Percentiles rank a stretch among this genome's conserved stretches.
phyloP scores from a whole-genome alignment of 495 filamentous ascomycete species.

The Neurospora tetraspora region DNA sequence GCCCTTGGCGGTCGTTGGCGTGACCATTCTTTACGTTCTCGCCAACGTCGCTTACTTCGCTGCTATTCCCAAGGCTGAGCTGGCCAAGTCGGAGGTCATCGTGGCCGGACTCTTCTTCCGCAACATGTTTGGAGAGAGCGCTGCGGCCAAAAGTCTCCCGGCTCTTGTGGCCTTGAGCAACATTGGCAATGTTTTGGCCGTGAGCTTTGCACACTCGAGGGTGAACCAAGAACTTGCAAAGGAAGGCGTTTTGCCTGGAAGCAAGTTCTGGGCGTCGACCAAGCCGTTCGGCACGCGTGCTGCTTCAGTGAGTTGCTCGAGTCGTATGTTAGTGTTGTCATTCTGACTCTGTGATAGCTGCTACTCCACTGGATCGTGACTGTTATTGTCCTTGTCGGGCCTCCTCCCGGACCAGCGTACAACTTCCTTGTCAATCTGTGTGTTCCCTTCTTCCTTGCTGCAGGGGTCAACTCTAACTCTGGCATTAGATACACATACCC shows the following conservation, averaged over 20 bases:
- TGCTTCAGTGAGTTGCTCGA: constrained; percentile 25
- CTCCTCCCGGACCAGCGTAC: constrained; percentile 35
- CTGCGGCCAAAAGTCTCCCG: constrained; percentile 38
- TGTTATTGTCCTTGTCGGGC: constrained; percentile 38
- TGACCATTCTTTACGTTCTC: constrained; percentile 52
- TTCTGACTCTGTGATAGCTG: constrained; percentile 13
- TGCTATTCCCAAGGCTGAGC: constrained; percentile 36
- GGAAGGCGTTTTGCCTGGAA: constrained; percentile 55
- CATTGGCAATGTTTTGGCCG: constrained; percentile 47
- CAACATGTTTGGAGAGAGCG: constrained; percentile 33
- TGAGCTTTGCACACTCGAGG: constrained; percentile 44
- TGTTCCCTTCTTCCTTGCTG: neutral
- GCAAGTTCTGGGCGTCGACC: constrained; percentile 36
- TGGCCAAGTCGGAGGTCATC: constrained; percentile 39
- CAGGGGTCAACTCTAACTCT: neutral
- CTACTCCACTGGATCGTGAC: constrained; percentile 44
- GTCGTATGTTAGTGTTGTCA: neutral
- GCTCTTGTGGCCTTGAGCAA: constrained; percentile 53
- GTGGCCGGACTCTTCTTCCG: constrained; percentile 39
- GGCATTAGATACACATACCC: constrained; percentile 36
- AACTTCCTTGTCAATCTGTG: constrained; percentile 41
- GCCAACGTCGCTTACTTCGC: constrained; percentile 55
- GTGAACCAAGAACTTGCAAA: constrained; percentile 61
- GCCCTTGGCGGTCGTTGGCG: constrained; percentile 44
- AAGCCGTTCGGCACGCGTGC: constrained; percentile 29